Base-by-base conservation (phyloP, 1,284 basidiomycete genomes). In the Sanghuangporus weigelae region DNA sequence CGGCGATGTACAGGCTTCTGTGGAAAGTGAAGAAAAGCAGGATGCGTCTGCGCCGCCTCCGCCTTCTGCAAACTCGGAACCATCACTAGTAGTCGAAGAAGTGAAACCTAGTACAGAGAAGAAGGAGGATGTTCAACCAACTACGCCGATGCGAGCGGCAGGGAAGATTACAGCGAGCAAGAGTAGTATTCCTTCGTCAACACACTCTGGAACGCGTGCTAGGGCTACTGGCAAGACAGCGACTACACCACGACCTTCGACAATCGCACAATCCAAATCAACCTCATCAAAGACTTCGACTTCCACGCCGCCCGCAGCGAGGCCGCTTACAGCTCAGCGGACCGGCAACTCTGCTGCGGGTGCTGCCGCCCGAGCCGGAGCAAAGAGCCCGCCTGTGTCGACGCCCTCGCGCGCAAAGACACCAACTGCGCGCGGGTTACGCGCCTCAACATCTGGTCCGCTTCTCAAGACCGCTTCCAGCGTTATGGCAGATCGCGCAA, bases 251-350 rank as follows among this genome's bases (percentile, higher is more conserved):
- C 38, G 62, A 46, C 67, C 68, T 36, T 60, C 71, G 60, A 68
- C 71, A 39, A 69, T 71, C 3, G 66, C 69, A 39, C 48, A 19
- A 21, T 66, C 31, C 61, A 46, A 21, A 46, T 46, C 44, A 42
- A 12, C n/a, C 6, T 19, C 44, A 7, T 46, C 44, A 46, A 66
- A 21, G 61, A 69, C 51, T 71, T 71, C 69, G 21, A 59, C 69
- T 58, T 63, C 72, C n/a, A 66, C 73, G 58, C 64, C 68, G 68
- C 75, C 70, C 67, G 61, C 68, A 54, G 67, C 76, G 7, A 78
- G 74, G 56, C 76, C 82, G 49, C 70, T 84, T 66, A 81, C 76
- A 68, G 75, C 83, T 6, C 85, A 86, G 67, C 79, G 79, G 61
- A 85, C 84, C 1, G 83, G 82, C 16, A 77, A 78, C 53, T 81